Evolutionary conservation across 148 eudicot genomes (phyloP).

Genomic region (Rhododendron molle): DNA sequence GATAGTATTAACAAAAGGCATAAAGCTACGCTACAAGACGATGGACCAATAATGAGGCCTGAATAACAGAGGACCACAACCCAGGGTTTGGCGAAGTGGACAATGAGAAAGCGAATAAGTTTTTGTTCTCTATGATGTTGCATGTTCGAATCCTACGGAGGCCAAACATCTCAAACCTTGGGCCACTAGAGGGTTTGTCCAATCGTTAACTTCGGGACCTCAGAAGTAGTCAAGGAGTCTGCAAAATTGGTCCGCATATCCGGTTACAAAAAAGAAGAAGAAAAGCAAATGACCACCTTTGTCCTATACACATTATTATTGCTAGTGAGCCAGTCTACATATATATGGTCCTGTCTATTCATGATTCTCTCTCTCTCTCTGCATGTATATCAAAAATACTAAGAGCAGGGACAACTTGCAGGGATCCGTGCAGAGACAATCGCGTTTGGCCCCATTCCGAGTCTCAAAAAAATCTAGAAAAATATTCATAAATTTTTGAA

Average conservation of each 20-base stretch:
- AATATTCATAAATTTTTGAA: no score
- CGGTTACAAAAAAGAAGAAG: no score
- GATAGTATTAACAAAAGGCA: neutral
- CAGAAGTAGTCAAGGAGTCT: neutral
- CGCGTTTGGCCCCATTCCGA: no score
- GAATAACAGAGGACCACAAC: neutral
- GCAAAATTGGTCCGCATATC: neutral
- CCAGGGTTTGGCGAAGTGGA: neutral
- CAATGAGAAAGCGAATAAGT: neutral
- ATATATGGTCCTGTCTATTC: neutral
- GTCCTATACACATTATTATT: neutral
- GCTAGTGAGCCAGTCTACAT: neutral
- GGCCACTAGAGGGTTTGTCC: neutral
- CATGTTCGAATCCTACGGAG: neutral
- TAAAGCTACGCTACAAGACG: neutral
- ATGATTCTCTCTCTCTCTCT: no score
- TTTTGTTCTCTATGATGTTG: neutral
- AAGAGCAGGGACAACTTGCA: no score
- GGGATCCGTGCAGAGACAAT: no score
- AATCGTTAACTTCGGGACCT: neutral
- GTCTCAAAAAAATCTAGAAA: no score
- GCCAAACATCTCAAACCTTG: neutral
- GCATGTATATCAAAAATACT: no score
- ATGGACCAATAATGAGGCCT: neutral
- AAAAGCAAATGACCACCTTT: neutral